These are phyloP conservation scores for Mycena citricolor DNA, from an alignment of 1,284 basidiomycete species.

Conservation along the genomic window DNA sequence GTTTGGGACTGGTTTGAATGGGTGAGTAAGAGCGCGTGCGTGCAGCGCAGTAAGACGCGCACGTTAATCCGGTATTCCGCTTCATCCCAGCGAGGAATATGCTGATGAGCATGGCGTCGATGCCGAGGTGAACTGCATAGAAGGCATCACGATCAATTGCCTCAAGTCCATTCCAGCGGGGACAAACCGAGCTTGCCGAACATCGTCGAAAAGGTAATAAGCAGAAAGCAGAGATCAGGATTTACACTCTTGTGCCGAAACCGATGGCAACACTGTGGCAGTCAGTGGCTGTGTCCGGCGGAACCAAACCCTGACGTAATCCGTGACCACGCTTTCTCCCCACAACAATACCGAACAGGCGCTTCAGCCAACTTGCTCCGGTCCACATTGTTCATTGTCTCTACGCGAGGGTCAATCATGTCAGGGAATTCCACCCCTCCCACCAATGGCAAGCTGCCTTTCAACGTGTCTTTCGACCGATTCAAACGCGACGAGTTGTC, in stretches of 20 bases:
- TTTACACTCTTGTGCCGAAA: constrained; percentile 2
- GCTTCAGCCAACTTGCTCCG: background rate
- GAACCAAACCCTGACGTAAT: too few species aligned
- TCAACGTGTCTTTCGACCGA: constrained; percentile 52
- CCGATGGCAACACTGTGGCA: too few species aligned
- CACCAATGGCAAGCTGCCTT: constrained; percentile 22
- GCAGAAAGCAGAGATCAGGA: background rate
- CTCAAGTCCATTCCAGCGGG: background rate
- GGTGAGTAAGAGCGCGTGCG: background rate
- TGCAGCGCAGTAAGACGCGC: constrained; percentile 33
- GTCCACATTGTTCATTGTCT: constrained; percentile 10
- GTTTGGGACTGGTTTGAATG: constrained; percentile 41
- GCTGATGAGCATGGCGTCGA: constrained; percentile 77
- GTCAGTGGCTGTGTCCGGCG: too few species aligned
- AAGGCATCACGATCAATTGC: background rate
- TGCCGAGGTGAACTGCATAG: constrained; percentile 62
- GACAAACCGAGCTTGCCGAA: constrained; percentile 44
- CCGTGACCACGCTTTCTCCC: too few species aligned
- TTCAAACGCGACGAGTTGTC: constrained; percentile 45
- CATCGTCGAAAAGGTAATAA: constrained; percentile 47
- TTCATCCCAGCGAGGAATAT: constrained; percentile 79
- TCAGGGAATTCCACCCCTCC: too few species aligned
- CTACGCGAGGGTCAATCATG: too few species aligned
- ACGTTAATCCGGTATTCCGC: constrained; percentile 81
- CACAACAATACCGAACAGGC: too few species aligned